phyloP scores from a whole-genome alignment of 2,329 filamentous ascomycete species.

The Coleophoma crateriformis region DNA sequence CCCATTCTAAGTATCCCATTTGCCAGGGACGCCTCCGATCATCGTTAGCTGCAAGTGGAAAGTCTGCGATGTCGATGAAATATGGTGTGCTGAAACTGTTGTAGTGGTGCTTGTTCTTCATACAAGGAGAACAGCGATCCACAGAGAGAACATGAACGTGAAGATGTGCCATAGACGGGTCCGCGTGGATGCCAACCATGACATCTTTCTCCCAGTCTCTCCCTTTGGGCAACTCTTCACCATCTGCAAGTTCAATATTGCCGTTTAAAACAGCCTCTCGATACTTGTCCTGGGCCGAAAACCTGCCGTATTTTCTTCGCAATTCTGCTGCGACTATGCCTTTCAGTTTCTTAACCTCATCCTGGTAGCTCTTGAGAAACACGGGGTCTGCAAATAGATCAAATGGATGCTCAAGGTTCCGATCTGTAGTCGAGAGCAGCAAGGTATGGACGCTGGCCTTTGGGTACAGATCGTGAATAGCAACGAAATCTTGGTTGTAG shows the following conservation, averaged over 20 bases:
- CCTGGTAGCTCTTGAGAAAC: slow-evolving; percentile 61
- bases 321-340: slow-evolving; percentile 69
- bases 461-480: slow-evolving; percentile 78
- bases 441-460: slow-evolving; percentile 83
- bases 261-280: slow-evolving; percentile 62
- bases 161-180: slow-evolving; percentile 86
- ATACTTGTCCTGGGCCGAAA: slow-evolving; percentile 56
- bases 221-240: slow-evolving; percentile 54
- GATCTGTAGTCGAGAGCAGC: slow-evolving; percentile 65
- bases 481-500: slow-evolving; percentile 63
- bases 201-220: slow-evolving; percentile 76
- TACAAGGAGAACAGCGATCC: slow-evolving; percentile 66
- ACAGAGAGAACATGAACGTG: slow-evolving; percentile 83
- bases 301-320: slow-evolving; percentile 57
- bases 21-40: slow-evolving; percentile 49
- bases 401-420: slow-evolving; percentile 66
- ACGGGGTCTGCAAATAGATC: slow-evolving; percentile 64
- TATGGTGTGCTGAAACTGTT: slow-evolving; percentile 87
- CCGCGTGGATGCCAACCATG: slow-evolving; percentile 74
- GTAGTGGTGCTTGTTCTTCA: slow-evolving; percentile 86
- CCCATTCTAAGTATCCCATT: slow-evolving; percentile 54
- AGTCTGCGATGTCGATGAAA: slow-evolving; percentile 71
- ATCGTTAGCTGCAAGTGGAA: slow-evolving; percentile 68
- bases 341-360: slow-evolving; percentile 56
- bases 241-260: slow-evolving; percentile 42